phyloP scores from a whole-genome alignment of 2,329 filamentous ascomycete genomes.

The Ceratocystis colombiana region DNA sequence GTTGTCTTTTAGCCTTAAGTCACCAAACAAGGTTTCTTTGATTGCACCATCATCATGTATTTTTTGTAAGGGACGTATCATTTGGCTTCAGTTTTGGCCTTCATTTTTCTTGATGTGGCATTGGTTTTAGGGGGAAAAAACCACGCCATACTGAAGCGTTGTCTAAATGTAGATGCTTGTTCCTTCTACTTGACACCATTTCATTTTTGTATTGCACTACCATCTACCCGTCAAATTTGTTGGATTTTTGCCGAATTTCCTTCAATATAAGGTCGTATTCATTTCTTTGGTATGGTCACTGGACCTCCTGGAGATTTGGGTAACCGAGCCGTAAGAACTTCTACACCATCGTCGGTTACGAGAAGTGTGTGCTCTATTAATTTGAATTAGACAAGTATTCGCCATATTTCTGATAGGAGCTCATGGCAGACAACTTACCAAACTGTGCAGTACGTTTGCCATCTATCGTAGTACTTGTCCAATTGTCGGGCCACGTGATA shows the following conservation, averaged over 20 bases:
- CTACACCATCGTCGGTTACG: constrained; percentile 72
- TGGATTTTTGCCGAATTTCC: not conserved
- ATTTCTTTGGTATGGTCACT: constrained; percentile 44
- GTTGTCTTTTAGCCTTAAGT: not conserved
- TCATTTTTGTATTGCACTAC: not conserved
- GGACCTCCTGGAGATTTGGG: constrained; percentile 66
- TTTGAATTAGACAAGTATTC: not conserved
- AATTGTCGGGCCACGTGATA: constrained; percentile 96
- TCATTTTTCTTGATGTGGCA: no score
- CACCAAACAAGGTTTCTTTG: no score
- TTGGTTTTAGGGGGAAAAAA: no score
- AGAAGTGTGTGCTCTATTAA: constrained; percentile 64
- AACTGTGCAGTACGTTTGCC: constrained; percentile 89
- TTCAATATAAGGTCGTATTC: not conserved
- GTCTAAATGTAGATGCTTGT: not conserved
- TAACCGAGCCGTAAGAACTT: constrained; percentile 65
- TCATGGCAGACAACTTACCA: constrained; percentile 43
- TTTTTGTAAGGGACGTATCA: no score
- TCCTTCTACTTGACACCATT: not conserved
- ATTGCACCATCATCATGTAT: no score
- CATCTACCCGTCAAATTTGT: not conserved
- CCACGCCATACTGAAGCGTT: not conserved
- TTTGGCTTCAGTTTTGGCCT: no score
- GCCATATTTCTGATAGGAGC: not conserved
- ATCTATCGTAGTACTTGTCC: constrained; percentile 90